Base-by-base conservation (phyloP, 2,329 filamentous ascomycete genomes). In the Microsporum audouinii region DNA sequence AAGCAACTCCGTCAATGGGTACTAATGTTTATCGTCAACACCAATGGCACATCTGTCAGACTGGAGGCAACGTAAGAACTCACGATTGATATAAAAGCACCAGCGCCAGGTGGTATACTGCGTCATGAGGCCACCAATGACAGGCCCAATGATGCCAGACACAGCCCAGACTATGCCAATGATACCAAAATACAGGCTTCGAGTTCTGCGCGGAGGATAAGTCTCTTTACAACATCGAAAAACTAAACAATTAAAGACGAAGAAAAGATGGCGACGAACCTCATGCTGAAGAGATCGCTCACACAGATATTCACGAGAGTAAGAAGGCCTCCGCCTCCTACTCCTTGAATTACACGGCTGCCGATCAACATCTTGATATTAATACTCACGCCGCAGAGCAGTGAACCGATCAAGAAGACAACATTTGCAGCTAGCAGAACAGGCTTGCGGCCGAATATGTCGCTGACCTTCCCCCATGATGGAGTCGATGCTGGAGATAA, bases 391-490 rank as follows among this genome's bases (percentile, higher is more conserved):
- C 78, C 84, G 43, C 82, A 82, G n/a, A 87, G 75, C 59, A 86
- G 71, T 38, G 82, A 84, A 29, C 83, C 84, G 14, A 84, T 71
- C 60, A 87, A 79, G 73, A 88, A 88, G 29, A 85, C 73, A 17
- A 79, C 72, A 62, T 85, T 85, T 17, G 83, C 83, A 2, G 80
- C 66, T 12, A 88, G 73, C 34, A 88, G 73, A 57, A 85, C 78
- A 10, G 80, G 80, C 66, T 87, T 88, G 45, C 85, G 77, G 1
- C 85, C 85, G 73, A 82, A 87, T 62, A 88, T 87, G 65, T 88
- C 85, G 51, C 81, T 83, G 27, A 86, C 72, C 67, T 86, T 86
- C 27, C 83, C 80, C 79, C 80, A 83, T 38, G 78, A 74, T 2
- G 79, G 80, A 2, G 77, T 78, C 1, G 78, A 65, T 27, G 71